Evolutionary conservation across 306 rosid genomes (phyloP), one percentile per base, ranked within the genome.

Genomic region (Hippophae tibetana): DNA sequence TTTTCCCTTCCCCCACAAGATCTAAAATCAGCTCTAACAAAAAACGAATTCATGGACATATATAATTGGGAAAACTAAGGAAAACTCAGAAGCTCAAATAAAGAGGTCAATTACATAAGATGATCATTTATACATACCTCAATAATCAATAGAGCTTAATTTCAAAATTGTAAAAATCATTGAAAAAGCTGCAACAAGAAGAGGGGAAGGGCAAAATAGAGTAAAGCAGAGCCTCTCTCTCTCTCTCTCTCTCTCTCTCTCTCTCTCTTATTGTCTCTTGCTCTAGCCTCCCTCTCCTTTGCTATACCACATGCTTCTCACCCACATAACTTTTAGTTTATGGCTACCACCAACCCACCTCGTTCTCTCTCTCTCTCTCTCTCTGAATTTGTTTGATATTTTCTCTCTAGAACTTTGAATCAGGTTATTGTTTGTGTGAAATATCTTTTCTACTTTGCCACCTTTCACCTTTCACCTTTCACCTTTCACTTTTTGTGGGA

Each of bases 381-480:
- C 38, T 31, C 4, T 31, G 38, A 31, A 31, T 31, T 31, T 31
- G 3, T 31, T 31, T 31, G 38, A 31, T 18, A 18, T 4, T 31
- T 4, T 31, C 38, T 31, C 38, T 4, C 46, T 59, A 43, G 51
- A 63, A 25, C 76, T 78, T 71, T 56, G 93, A 84, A 80, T 73
- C 74, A 42, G 80, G 78, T 77, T 73, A 74, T 74, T 65, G 70
- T 52, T 71, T 70, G 86, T 54, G 58, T 60, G 75, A 64, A 68
- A 60, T 61, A 80, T 64, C 81, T 81, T 61, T 49, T 31, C 27
- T n/a, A 8, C 68, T 57, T 49, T 65, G 74, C 75, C 60, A 79
- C 85, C 90, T 81, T 85, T 76, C 69, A 74, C 80, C 38, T 18
- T 18, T 18, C 23, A 18, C 23, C 90, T 81, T 85, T 76, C 69